Percentiles rank a stretch among this genome's conserved stretches.
phyloP scores from a whole-genome alignment of 108 stramenopile genomes.

The Nitzschia sp. region DNA sequence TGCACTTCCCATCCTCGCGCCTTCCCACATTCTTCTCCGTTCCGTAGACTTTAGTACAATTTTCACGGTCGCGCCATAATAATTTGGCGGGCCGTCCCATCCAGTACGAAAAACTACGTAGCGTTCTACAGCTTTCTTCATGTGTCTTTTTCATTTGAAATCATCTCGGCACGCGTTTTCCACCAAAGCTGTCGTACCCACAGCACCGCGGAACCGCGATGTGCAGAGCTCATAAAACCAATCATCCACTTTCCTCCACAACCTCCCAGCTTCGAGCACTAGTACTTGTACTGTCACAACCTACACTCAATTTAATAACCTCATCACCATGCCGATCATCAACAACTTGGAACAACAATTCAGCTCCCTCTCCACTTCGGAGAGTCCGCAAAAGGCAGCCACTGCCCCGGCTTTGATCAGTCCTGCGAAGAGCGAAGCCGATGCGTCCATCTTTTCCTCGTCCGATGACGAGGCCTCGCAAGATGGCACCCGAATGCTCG shows the following conservation, averaged over 20 bases:
- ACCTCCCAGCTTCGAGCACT: too few species aligned
- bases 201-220: too few species aligned
- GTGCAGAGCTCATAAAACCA: too few species aligned
- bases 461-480: constrained; percentile 12
- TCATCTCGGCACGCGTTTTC: too few species aligned
- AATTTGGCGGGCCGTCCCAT: neutral
- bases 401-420: constrained; percentile 9
- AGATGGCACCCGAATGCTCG: neutral
- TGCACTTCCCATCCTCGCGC: neutral
- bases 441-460: neutral
- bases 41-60: too few species aligned
- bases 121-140: too few species aligned
- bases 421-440: constrained; percentile 17
- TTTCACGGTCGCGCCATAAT: neutral
- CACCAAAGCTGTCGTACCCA: too few species aligned
- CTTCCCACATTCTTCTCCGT: neutral
- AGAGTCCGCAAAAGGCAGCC: neutral
- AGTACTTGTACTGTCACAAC: too few species aligned
- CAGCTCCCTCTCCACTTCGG: constrained; percentile 25
- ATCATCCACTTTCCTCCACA: too few species aligned
- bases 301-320: too few species aligned
- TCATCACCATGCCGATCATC: constrained; percentile 37
- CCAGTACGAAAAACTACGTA: too few species aligned
- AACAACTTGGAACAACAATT: constrained; percentile 42
- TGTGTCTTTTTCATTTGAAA: too few species aligned